phyloP scores from a whole-genome alignment of 169 alveolate species.

The Eimeria sp. region DNA sequence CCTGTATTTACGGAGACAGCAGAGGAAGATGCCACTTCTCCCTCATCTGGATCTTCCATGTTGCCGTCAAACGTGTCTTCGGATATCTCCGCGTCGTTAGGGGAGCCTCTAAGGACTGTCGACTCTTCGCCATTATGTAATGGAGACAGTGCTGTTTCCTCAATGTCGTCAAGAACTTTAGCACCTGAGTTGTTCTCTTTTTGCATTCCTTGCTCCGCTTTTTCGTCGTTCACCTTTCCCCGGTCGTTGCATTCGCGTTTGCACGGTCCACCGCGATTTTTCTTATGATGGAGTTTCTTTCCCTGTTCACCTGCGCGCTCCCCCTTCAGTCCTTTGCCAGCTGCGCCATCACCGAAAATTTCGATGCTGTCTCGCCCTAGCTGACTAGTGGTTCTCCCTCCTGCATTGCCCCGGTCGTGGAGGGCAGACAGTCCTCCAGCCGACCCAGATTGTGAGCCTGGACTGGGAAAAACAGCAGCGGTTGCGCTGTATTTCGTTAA shows the following conservation, averaged over 20 bases:
- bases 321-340: not conserved
- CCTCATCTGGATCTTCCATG: conserved; percentile 11
- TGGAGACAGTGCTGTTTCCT: not conserved
- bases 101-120: not conserved
- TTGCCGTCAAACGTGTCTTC: not conserved
- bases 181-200: too few relatives aligned
- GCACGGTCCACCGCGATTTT: not conserved
- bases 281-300: not conserved
- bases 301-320: not conserved
- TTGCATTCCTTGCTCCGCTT: not conserved
- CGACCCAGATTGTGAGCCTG: not conserved
- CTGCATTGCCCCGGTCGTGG: not conserved
- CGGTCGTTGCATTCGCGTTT: not conserved
- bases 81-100: not conserved
- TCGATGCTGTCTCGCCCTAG: not conserved
- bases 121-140: not conserved
- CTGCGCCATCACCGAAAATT: conserved; percentile 1
- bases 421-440: not conserved
- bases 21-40: not conserved
- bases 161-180: not conserved
- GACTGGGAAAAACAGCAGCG: not conserved
- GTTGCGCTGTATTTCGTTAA: conserved; percentile 1
- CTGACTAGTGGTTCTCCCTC: not conserved
- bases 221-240: conserved; percentile 7
- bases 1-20: not conserved